Evolutionary conservation across 768 basidiomycete genomes (phyloP).

Genomic region (Kwoniella heveanensis): DNA sequence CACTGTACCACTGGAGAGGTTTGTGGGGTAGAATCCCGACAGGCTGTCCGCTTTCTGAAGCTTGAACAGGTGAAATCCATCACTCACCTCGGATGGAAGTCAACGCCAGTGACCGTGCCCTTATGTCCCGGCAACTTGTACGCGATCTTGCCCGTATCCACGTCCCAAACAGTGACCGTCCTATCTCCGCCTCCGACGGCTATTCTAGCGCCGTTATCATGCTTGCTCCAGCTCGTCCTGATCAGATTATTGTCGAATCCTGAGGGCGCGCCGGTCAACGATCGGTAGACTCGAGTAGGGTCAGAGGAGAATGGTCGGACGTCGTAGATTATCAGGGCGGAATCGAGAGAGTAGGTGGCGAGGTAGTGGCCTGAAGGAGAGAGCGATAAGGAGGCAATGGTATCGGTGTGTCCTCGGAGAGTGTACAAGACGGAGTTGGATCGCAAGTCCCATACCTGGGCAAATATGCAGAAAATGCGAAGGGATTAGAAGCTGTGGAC

Average conservation of each 20-base stretch:
- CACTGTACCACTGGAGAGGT: too few relatives aligned
- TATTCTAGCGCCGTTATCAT: constrained; percentile 55
- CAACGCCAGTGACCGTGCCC: constrained; percentile 91
- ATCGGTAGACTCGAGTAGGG: constrained; percentile 76
- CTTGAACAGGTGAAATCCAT: background rate
- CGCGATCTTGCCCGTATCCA: constrained; percentile 50
- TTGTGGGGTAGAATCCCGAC: too few relatives aligned
- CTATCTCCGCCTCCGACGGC: constrained; percentile 59
- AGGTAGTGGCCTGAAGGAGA: constrained; percentile 86
- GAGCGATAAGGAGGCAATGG: constrained; percentile 89
- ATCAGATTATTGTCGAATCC: constrained; percentile 89
- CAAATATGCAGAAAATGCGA: too few relatives aligned
- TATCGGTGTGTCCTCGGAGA: constrained; percentile 83
- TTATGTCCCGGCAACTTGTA: constrained; percentile 83
- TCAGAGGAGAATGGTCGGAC: constrained; percentile 90
- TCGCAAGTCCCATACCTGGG: constrained; percentile 83
- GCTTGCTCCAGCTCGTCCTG: constrained; percentile 81
- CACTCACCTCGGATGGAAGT: constrained; percentile 91
- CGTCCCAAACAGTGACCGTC: constrained; percentile 58
- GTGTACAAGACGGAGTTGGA: constrained; percentile 78
- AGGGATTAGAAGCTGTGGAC: too few relatives aligned
- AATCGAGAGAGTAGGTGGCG: constrained; percentile 87
- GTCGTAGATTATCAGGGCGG: constrained; percentile 85
- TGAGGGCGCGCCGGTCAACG: constrained; percentile 76
- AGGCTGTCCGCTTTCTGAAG: too few relatives aligned